Conservation (phyloP, 169 alveolate genomes). For the Cryptosporidium xiaoi region DNA sequence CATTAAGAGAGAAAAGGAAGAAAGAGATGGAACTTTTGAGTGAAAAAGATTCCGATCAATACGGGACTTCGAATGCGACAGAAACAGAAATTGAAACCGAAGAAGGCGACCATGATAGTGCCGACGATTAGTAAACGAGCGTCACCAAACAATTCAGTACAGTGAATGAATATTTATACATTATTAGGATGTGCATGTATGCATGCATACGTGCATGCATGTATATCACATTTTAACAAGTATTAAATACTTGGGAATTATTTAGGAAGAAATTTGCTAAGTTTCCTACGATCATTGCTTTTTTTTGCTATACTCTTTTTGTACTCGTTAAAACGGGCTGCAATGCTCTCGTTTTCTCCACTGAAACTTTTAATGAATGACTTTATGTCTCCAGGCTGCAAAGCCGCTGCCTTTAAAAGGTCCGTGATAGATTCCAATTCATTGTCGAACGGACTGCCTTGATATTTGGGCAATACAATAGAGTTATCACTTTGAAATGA, state of each 20-base stretch:
- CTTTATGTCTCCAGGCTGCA: slow-evolving; percentile 82
- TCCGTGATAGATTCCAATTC: slow-evolving; percentile 84
- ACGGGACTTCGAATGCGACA: not conserved
- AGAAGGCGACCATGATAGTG: not conserved
- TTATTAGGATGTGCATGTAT: not conserved
- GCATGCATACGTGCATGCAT: not conserved
- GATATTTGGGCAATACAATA: slow-evolving; percentile 81
- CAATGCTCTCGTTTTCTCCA: slow-evolving; percentile 84
- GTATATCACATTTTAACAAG: not conserved
- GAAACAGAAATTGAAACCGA: not conserved
- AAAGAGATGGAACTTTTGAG: slow-evolving; percentile 10
- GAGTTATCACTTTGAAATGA: slow-evolving; percentile 85
- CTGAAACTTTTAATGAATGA: slow-evolving; percentile 80
- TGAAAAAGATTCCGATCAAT: not conserved
- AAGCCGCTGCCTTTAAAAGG: slow-evolving; percentile 84
- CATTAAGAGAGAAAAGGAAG: slow-evolving; percentile 76
- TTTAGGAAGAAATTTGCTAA: slow-evolving; percentile 43
- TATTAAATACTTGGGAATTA: not conserved
- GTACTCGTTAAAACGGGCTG: slow-evolving; percentile 79
- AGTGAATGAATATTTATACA: too few relatives aligned
- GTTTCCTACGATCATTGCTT: slow-evolving; percentile 12
- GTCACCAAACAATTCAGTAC: too few relatives aligned
- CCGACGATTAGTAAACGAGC: not conserved
- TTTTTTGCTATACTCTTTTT: slow-evolving; percentile 10
- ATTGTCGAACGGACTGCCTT: slow-evolving; percentile 86